Conservation (phyloP, 352 stramenopile species). For the Pythium scleroteichum region DNA sequence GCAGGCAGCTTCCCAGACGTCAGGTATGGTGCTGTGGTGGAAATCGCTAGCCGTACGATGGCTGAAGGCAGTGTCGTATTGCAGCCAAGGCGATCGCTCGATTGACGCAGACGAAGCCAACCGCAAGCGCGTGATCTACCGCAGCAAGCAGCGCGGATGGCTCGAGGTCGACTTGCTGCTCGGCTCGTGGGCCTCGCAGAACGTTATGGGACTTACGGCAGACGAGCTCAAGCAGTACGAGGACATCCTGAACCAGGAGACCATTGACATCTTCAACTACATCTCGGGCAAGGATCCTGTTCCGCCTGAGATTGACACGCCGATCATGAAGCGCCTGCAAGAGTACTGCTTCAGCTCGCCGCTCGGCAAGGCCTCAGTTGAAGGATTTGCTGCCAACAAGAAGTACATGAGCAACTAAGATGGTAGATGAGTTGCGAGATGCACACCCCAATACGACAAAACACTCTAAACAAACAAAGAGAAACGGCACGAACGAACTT, state of each 20-base stretch:
- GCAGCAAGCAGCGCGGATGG: constrained; percentile 95
- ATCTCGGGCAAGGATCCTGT: constrained; percentile 89
- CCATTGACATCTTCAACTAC: constrained; percentile 98
- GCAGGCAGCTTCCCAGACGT: constrained; percentile 41
- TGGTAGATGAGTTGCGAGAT: neutral
- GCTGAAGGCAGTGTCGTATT: neutral
- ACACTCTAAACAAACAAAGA: neutral
- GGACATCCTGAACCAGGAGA: constrained; percentile 96
- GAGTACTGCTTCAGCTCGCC: constrained; percentile 89
- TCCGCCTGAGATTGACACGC: constrained; percentile 77
- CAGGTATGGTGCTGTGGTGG: constrained; percentile 27
- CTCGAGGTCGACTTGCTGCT: constrained; percentile 96
- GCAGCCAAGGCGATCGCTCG: constrained; percentile 52
- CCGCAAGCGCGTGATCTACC: constrained; percentile 94
- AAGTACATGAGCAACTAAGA: constrained; percentile 85
- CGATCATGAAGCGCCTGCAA: constrained; percentile 92
- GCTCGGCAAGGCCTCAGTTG: constrained; percentile 86
- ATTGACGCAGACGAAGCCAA: constrained; percentile 66
- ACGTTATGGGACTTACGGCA: constrained; percentile 81
- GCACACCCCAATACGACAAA: neutral
- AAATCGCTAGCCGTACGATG: neutral
- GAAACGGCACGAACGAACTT: no score
- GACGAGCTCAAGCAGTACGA: constrained; percentile 94
- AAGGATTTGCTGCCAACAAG: constrained; percentile 77
- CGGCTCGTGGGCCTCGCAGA: constrained; percentile 92